Percentiles rank a stretch among this genome's conserved stretches.
phyloP scores from a whole-genome alignment of 2,329 filamentous ascomycete species.

The Boeremia exigua region DNA sequence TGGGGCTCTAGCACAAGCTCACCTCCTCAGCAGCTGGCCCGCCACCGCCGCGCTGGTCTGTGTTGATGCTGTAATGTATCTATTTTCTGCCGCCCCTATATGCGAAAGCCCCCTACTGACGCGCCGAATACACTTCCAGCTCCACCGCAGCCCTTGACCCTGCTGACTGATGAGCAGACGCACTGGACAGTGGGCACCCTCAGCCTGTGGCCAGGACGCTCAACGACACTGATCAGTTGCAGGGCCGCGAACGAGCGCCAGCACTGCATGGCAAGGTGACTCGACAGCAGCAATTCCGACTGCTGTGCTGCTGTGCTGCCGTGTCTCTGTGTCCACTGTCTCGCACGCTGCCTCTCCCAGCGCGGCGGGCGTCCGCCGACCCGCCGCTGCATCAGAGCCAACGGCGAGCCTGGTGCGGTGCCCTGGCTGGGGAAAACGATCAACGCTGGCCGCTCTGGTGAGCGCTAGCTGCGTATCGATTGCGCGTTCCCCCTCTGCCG shows the following conservation, averaged over 20 bases:
- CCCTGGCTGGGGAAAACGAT: conserved; percentile 10
- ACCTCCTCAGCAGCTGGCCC: conserved; percentile 16
- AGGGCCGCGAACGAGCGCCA: neutral
- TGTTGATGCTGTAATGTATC: conserved; percentile 26
- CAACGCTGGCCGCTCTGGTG: neutral
- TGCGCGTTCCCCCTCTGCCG: conserved; percentile 22
- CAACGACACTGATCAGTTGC: neutral
- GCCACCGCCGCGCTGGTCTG: conserved; percentile 21
- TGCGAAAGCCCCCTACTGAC: conserved; percentile 4
- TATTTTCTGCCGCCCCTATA: conserved; percentile 16
- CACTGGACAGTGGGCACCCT: conserved; percentile 4
- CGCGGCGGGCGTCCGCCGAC: conserved; percentile 9
- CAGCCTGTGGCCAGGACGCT: conserved; percentile 2
- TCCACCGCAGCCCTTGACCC: conserved; percentile 14
- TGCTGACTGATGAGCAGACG: conserved; percentile 11
- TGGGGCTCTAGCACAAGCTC: conserved; percentile 4
- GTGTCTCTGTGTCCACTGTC: too few relatives aligned
- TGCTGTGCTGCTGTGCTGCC: neutral
- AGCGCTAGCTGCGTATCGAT: conserved; percentile 28
- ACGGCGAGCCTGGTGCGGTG: conserved; percentile 4
- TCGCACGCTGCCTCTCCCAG: conserved; percentile 10
- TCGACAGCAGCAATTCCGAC: conserved; percentile 4
- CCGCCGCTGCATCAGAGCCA: conserved; percentile 16
- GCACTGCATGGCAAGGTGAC: conserved; percentile 11
- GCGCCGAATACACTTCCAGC: conserved; percentile 15